Evolutionary conservation across 352 stramenopile species (phyloP), one percentile per base, ranked within the genome.

Genomic region (Vaucheria bursata): DNA sequence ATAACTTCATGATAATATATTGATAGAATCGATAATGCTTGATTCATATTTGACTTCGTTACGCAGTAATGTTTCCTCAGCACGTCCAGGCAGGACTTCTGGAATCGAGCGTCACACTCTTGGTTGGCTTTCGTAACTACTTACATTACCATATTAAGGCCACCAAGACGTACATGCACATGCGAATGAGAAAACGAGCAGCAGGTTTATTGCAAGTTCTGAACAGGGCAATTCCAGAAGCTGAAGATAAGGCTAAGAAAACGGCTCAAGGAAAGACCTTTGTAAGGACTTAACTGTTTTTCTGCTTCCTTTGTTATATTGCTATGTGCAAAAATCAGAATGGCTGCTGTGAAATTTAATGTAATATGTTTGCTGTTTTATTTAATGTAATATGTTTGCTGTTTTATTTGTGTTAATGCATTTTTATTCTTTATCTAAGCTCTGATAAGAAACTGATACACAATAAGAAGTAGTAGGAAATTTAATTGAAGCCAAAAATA

Each of bases 121-220:
- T 97, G 37, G 87, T 92, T 69, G 84, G 89, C 18, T 93, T 97
- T 78, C 89, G 92, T 33, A 93, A 92, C 78, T 97, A 97, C 88
- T 83, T 97, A 66, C 91, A 95, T 84, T 97, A 97, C 88, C 93
- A 97, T 86, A 95, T 97, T 84, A 97, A 96, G 88, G 91, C 91
- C 18, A 95, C 91, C 38, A 97, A 97, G 86, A 96, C 92, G 66
- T 94, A 97, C 85, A 83, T 97, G 79, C 92, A 97, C 87, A 96
- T 95, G 84, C 88, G 93, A 72, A 97, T 97, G 93, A 88, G 93
- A 78, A 95, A 94, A 88, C 89, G 91, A 75, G 92, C 97, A 25
- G 90, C 94, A 66, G 78, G 90, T 77, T 84, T 95, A 50, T 87
- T 97, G 80, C 92, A 96, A 89, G 77, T 97, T 34, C 86, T 97